Conservation (phyloP, 2,329 filamentous ascomycete species). For the Emergomyces pasteurianus region DNA sequence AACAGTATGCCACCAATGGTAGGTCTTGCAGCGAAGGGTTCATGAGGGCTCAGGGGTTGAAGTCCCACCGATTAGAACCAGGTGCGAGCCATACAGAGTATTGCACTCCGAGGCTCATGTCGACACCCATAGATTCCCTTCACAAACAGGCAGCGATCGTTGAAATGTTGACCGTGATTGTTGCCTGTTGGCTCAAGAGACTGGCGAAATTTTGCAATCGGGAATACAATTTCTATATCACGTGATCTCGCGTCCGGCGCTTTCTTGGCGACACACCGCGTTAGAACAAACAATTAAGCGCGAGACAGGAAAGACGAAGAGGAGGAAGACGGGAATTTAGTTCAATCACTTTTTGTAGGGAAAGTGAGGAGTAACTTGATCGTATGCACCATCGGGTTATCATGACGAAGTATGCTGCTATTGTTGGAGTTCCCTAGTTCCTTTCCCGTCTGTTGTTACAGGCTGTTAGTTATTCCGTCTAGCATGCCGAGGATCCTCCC, state of each 20-base stretch:
- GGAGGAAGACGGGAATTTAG: neutral
- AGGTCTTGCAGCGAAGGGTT: too few species aligned
- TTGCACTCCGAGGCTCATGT: neutral
- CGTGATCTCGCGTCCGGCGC: conserved; percentile 1
- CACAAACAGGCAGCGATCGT: neutral
- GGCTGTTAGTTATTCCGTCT: neutral
- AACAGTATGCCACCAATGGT: too few species aligned
- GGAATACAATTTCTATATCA: neutral
- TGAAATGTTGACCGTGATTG: neutral
- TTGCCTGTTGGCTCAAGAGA: neutral
- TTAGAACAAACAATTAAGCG: too few species aligned
- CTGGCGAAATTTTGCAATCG: neutral
- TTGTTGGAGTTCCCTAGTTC: neutral
- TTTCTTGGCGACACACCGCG: too few species aligned
- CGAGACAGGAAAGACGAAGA: neutral
- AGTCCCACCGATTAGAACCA: neutral
- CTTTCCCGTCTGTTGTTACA: neutral
- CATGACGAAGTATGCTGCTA: too few species aligned
- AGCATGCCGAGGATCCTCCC: neutral
- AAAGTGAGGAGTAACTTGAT: neutral
- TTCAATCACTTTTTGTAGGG: neutral
- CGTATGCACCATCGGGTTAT: neutral
- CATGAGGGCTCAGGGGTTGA: too few species aligned
- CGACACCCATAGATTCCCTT: neutral
- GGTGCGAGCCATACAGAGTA: neutral